Percentiles rank a stretch among this genome's conserved stretches.
Conservation (phyloP, 2,329 filamentous ascomycete species). For the Aspergillus sp. region DNA sequence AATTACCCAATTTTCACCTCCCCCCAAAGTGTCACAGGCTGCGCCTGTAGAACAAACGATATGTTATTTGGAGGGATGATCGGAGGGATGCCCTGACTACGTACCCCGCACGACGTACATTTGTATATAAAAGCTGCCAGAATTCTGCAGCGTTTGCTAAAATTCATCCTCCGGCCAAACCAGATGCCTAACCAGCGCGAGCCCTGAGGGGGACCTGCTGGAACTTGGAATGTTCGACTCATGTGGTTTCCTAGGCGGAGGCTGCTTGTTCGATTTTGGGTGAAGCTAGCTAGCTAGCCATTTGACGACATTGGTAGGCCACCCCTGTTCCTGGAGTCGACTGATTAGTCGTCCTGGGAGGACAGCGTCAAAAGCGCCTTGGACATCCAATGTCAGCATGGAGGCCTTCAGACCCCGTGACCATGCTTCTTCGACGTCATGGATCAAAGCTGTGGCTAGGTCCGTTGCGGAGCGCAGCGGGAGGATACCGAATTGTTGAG, state of each 20-base stretch:
- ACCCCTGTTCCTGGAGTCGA: background rate
- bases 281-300: background rate
- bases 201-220: no score
- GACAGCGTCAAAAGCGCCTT: background rate
- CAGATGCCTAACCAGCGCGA: no score
- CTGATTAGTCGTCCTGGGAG: background rate
- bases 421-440: background rate
- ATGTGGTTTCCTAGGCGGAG: background rate
- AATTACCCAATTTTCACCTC: background rate
- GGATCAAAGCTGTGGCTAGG: background rate
- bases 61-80: no score
- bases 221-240: background rate
- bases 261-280: background rate
- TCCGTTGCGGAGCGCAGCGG: background rate
- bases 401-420: background rate
- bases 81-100: no score
- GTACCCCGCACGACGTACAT: no score
- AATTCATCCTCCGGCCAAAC: no score
- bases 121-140: no score
- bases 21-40: no score
- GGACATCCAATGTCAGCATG: background rate
- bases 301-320: background rate
- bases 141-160: no score
- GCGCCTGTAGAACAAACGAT: no score
- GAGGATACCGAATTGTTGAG: background rate